Evolutionary conservation across 1,284 basidiomycete species (phyloP), one percentile per base, ranked within the genome.

Genomic region (Mycena citricolor): DNA sequence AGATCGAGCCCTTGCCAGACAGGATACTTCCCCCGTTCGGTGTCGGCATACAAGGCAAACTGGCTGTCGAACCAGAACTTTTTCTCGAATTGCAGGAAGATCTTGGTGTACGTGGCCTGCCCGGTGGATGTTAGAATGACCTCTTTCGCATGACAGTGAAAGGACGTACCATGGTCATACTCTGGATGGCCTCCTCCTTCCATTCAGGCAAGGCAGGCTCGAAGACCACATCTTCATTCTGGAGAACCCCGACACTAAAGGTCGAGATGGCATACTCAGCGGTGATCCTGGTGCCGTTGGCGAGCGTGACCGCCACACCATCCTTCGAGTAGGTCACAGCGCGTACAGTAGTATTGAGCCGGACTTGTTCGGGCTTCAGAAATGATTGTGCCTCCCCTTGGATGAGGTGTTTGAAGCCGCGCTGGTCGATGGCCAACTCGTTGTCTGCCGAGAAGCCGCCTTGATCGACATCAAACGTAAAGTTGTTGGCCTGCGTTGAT

Each of bases 1-100:
- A 80, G 71, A 57, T 86, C 83, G 36, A 87, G 65, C 53, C 74
- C 78, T 56, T 86, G 83, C 83, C 83, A 87, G 8, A 85, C 71
- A 0, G 80, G 76, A 63, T 85, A 86, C 11, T 73, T 68, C 6
- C 84, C 84, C 13, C 83, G 76, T 48, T 78, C 70, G 16, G 67
- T 60, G 48, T 81, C 81, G 6, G 84, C 83, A 55, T 84, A 86
- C 11, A 86, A 59, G 6, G 67, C 78, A 63, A 79, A 76, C 81
- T 85, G 19, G 4, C 3, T 79, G 29, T 79, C 70, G 47, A 82
- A 82, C 83, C 83, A 86, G 58, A 86, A 86, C 30, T 78, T 80
- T 43, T 73, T 56, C 0, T 76, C 68, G 56, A 86, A 86, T 49
- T 79, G 71, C 32, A 86, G 54, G 61, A 85, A 86, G 34, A 86